Evolutionary conservation across 2,329 filamentous ascomycete genomes (phyloP).

Genomic region (Phoma sp.): DNA sequence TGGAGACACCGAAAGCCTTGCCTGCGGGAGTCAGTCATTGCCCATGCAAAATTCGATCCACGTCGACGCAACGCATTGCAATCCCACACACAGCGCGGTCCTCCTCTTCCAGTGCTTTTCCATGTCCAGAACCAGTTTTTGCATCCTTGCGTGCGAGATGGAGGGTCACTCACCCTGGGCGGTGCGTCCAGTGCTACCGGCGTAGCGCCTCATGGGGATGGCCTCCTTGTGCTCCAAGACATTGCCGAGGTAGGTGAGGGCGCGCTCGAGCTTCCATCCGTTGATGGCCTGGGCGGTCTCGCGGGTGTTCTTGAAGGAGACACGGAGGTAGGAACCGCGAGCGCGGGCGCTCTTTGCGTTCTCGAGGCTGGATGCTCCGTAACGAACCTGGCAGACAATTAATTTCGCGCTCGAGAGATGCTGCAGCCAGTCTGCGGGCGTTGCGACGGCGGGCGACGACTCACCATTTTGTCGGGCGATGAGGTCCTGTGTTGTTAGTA

Average conservation of each 20-base stretch:
- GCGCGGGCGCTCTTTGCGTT: constrained; percentile 80
- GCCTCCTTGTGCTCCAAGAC: constrained; percentile 97
- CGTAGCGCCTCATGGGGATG: constrained; percentile 97
- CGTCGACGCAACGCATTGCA: background rate
- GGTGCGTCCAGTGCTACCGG: constrained; percentile 91
- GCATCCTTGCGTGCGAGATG: constrained; percentile 1
- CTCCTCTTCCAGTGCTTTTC: constrained; percentile 6
- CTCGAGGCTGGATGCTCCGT: constrained; percentile 47
- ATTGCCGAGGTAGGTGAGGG: constrained; percentile 96
- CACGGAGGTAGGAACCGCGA: constrained; percentile 97
- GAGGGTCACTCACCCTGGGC: constrained; percentile 84
- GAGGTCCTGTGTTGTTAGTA: constrained; percentile 40
- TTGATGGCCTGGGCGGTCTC: constrained; percentile 99
- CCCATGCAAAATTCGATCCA: constrained; percentile 5
- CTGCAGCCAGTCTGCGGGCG: background rate
- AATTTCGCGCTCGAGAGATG: constrained; percentile 27
- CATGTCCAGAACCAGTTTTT: background rate
- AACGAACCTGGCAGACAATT: constrained; percentile 45
- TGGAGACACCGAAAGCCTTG: constrained; percentile 98
- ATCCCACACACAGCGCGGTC: background rate
- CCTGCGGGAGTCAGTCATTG: constrained; percentile 62
- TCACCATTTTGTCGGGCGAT: constrained; percentile 53
- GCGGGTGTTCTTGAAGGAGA: constrained; percentile 99
- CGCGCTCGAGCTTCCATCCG: constrained; percentile 97
- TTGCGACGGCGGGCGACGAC: constrained; percentile 23